Evolutionary conservation across 352 stramenopile species (phyloP), one percentile per base, ranked within the genome.

Genomic region (Phytophthora quininea): DNA sequence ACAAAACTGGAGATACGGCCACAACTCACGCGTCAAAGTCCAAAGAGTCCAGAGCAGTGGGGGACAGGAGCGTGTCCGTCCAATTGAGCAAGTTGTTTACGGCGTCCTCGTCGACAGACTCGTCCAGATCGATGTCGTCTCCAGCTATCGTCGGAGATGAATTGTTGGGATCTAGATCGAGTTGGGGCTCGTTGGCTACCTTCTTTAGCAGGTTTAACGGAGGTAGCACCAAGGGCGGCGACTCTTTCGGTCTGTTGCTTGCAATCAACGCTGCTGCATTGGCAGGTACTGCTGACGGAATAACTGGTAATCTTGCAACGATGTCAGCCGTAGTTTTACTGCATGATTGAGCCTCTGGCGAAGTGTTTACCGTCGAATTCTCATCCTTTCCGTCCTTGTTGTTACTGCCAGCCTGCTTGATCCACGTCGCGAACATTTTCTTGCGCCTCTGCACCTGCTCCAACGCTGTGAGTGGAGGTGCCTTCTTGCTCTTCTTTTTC

Each of bases 71-170:
- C 4, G 71, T 90, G 62, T 94, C 84, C 5, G 88, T 96, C 86
- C 86, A 93, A 54, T 90, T 80, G 5, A 96, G 74, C 24, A 96
- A 71, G 27, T 87, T 77, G 54, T 93, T 93, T 12, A 93, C 71
- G 56, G 84, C 84, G 15, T 92, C 83, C 75, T 93, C 83, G 42
- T 93, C 81, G 9, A 95, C 56, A 11, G 84, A 93, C 31, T 88
- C 82, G 3, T 95, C 86, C 6, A 88, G 49, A 30, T 88, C 69
- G n/a, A 64, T 56, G 33, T 61, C 50, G 43, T 32, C 42, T 10
- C 33, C n/a, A 19, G 35, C 42, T 38, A 33, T 24, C 19, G 19
- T 24, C 55, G 6, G 42, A 65, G 40, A 46, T 30, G 64, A 66
- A 35, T 56, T 45, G 31, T 38, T 29, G 7, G 57, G 4, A 45